Evolutionary conservation across 441 rosid genomes (phyloP).

Genomic region (Biscutella laevigata): DNA sequence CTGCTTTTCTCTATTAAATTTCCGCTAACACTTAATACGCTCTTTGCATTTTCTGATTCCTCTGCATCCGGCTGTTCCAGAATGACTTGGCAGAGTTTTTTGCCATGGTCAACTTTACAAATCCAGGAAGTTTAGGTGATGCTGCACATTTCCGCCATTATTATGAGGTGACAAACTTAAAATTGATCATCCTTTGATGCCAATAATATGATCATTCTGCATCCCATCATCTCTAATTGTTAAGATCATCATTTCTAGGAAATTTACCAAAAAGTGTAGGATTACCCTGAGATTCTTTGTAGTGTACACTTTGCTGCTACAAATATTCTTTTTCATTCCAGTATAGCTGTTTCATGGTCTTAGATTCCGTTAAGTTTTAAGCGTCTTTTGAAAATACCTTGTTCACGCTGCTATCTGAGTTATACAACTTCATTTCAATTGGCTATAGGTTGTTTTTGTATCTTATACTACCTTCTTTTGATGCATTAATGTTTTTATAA

Average conservation of each 20-base stretch:
- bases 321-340: conserved; percentile 2
- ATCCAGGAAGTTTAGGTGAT: conserved; percentile 89
- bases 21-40: background rate
- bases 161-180: conserved; percentile 59
- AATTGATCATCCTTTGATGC: conserved; percentile 10
- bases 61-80: conserved; percentile 35
- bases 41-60: background rate
- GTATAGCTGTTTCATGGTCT: conserved; percentile 4
- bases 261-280: background rate
- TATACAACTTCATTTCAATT: background rate
- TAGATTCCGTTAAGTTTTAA: conserved; percentile 3
- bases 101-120: conserved; percentile 98
- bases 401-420: conserved; percentile 4
- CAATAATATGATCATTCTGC: background rate
- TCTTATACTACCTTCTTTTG: conserved; percentile 9
- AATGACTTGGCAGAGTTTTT: conserved; percentile 98
- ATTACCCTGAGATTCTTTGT: conserved; percentile 3
- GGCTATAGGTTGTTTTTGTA: conserved; percentile 3
- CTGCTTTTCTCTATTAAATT: conserved; percentile 9
- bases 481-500: conserved; percentile 16
- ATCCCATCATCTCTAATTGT: conserved; percentile 1
- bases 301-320: background rate
- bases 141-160: conserved; percentile 82
- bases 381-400: background rate
- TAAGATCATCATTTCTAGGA: background rate